Percentiles rank a stretch among this genome's conserved stretches.
Evolutionary conservation across 352 stramenopile genomes (phyloP).

Genomic region (Blastocystis sp.): DNA sequence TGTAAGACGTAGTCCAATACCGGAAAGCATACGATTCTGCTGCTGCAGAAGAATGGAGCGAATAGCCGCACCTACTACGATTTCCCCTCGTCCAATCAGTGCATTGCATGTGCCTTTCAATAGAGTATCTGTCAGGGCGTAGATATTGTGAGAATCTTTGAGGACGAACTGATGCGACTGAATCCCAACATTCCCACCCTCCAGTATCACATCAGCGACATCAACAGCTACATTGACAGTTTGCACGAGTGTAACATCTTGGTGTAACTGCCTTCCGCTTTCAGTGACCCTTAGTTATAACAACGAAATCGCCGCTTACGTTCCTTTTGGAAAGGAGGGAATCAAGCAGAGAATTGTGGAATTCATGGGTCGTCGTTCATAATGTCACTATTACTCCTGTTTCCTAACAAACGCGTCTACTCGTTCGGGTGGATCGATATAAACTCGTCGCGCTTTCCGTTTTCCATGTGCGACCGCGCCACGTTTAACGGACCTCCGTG

Average conservation of each 20-base stretch:
- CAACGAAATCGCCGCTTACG: not conserved
- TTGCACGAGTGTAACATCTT: constrained; percentile 62
- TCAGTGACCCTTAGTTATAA: constrained; percentile 14
- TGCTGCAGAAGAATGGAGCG: constrained; percentile 2
- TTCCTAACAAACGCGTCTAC: constrained; percentile 1
- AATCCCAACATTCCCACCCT: constrained; percentile 40
- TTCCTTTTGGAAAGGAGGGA: constrained; percentile 33
- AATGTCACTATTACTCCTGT: not conserved
- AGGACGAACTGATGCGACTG: constrained; percentile 47
- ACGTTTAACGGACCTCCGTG: not conserved
- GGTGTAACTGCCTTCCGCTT: constrained; percentile 23
- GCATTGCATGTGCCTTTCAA: constrained; percentile 25
- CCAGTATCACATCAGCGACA: constrained; percentile 53
- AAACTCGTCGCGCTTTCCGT: constrained; percentile 43
- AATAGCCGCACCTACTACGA: constrained; percentile 41
- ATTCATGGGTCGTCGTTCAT: not conserved
- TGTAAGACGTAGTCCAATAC: constrained; percentile 26
- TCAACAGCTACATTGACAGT: constrained; percentile 40
- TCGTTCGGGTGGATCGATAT: constrained; percentile 30
- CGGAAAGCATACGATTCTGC: constrained; percentile 55
- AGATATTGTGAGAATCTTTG: constrained; percentile 48
- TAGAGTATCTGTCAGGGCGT: not conserved
- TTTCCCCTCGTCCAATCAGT: constrained; percentile 56
- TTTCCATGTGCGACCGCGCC: constrained; percentile 17
- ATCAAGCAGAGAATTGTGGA: constrained; percentile 57